Base-by-base conservation (phyloP, 495 filamentous ascomycete genomes). In the Stereocaulon alpinum region DNA sequence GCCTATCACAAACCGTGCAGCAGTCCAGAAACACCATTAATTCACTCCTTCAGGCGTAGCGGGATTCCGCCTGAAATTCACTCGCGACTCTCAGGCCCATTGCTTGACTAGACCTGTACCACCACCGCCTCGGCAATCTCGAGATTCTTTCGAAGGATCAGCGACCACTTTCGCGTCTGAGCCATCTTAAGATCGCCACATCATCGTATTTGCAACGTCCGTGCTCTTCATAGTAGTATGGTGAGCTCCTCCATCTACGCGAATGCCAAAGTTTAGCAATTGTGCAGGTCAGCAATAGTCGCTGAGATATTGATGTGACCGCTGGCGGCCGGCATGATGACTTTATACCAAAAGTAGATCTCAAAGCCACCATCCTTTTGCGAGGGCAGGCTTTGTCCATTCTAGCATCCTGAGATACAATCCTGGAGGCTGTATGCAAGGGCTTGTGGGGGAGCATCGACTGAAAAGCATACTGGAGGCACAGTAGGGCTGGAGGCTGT, bases 11-110 rank as follows among this genome's bases (percentile, higher is more conserved):
- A n/a, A 17, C 2, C n/a, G 34, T 17, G 17, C 14, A 14, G 15
- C 10, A 27, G 20, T n/a, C 15, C 27, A 43, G 30, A 59, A 59
- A 24, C 27, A 53, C 48, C 18, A 3, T 40, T 59, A 59, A 59
- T 59, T 59, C 40, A 44, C 57, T 45, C 22, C 29, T 59, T 43
- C 41, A 30, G 49, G 57, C 40, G 30, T 53, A 44, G 48, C 49
- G 20, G 34, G 47, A 32, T 9, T 29, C 24, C 37, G 18, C 37
- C 56, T 20, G 14, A 4, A 18, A 50, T 34, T 32, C 17, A 24
- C 24, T 24, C 24, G 24, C 24, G 32, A 11, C 30, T n/a, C 47
- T 24, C 34, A 32, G 50, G 30, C 34, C 18, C 17, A 43, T 22
- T 3, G 14, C 9, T 6, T 9, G 17, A 37, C 34, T 30, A 40